Conservation (phyloP, 371 early-diverging fungal species). For the Ecytonucleospora hepatopenaei region DNA sequence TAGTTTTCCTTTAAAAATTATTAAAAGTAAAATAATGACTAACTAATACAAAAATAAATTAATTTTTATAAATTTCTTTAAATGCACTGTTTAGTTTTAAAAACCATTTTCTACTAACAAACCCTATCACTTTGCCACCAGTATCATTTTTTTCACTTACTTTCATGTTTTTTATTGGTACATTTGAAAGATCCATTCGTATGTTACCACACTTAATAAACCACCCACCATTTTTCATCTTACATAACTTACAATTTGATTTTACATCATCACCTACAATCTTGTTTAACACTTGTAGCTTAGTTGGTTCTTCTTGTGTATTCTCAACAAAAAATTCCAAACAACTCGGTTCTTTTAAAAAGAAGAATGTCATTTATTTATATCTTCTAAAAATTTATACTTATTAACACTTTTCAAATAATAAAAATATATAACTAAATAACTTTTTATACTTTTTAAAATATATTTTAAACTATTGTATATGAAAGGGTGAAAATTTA, state of each 20-base stretch:
- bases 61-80: no score
- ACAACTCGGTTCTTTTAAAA: slow-evolving; percentile 36
- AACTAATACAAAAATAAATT: no score
- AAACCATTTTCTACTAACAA: slow-evolving; percentile 16
- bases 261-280: not conserved
- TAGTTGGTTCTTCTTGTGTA: not conserved
- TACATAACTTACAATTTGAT: slow-evolving; percentile 25
- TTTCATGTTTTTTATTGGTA: not conserved
- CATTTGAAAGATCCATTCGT: not conserved
- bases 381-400: no score
- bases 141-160: not conserved
- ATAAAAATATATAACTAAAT: no score
- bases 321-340: slow-evolving; percentile 11
- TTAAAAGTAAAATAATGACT: no score
- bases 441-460: no score
- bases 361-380: slow-evolving; percentile 29
- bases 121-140: slow-evolving; percentile 11
- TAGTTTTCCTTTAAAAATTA: no score
- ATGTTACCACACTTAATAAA: slow-evolving; percentile 34
- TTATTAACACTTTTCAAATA: no score
- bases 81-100: slow-evolving; percentile 1
- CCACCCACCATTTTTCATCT: slow-evolving; percentile 26
- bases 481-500: no score
- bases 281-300: not conserved
- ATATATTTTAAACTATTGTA: no score